These are phyloP conservation scores for Pythium rhizo-oryzae DNA, from an alignment of 352 stramenopile species.

Conservation along the genomic window DNA sequence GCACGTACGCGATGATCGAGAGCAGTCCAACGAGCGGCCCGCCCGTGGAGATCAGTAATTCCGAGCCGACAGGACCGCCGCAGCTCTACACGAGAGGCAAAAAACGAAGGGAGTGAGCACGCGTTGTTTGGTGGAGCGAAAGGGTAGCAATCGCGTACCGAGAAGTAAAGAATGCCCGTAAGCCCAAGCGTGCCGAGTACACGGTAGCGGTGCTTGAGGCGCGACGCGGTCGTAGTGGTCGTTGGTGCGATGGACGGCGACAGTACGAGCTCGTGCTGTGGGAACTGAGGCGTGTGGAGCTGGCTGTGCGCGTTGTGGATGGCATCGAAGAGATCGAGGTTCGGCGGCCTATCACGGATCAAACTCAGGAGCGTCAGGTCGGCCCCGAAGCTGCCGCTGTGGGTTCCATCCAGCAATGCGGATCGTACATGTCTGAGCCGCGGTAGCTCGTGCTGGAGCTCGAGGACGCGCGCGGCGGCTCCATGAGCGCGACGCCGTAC, in stretches of 20 bases:
- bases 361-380: too few species aligned
- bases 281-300: constrained; percentile 68
- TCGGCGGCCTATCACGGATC: too few species aligned
- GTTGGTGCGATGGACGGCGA: constrained; percentile 34
- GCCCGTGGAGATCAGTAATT: constrained; percentile 30
- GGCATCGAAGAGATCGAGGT: constrained; percentile 1
- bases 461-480: not conserved
- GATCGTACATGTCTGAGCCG: not conserved
- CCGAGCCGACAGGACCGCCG: constrained; percentile 33
- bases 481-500: constrained; percentile 30
- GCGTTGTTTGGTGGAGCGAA: not conserved
- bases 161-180: constrained; percentile 32
- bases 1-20: constrained; percentile 83
- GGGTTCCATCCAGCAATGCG: too few species aligned
- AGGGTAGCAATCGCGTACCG: constrained; percentile 7
- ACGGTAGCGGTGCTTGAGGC: constrained; percentile 18
- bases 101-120: not conserved
- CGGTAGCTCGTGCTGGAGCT: not conserved
- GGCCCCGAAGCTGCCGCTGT: too few species aligned
- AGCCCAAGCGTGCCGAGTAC: constrained; percentile 30
- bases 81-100: constrained; percentile 21
- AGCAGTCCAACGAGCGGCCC: constrained; percentile 58
- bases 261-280: constrained; percentile 42
- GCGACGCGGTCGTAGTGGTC: constrained; percentile 27
- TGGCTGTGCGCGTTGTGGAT: constrained; percentile 14